A percentile compares a stretch with the other conserved stretches of the same genome.
Conservation (phyloP, 2,329 filamentous ascomycete genomes). For the Aspergillus phoenicis region DNA sequence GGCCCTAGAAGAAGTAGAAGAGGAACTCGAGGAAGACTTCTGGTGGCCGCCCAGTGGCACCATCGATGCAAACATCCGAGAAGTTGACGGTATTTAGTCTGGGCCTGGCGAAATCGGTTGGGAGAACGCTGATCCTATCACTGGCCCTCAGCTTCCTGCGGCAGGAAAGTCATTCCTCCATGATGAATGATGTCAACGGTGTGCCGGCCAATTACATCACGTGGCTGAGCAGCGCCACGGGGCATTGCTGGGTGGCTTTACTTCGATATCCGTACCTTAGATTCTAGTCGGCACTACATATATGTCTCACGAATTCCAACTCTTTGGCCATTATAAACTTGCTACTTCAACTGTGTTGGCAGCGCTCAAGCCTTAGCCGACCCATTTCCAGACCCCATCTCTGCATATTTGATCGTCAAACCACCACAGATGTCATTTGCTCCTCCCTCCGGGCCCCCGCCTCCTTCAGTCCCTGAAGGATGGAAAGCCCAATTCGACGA, state of each 20-base stretch:
- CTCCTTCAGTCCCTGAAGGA: conserved; percentile 69
- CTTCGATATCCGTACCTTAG: not conserved
- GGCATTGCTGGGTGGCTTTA: conserved; percentile 2
- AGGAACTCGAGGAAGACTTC: conserved; percentile 37
- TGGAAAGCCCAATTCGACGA: conserved; percentile 87
- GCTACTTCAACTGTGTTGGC: not conserved
- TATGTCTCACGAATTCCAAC: not conserved
- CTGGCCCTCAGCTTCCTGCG: too few relatives aligned
- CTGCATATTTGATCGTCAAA: not conserved
- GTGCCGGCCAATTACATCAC: conserved; percentile 4
- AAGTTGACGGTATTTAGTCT: conserved; percentile 12
- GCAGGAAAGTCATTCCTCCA: too few relatives aligned
- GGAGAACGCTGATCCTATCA: too few relatives aligned
- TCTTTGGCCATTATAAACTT: not conserved
- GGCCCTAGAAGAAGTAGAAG: conserved; percentile 15
- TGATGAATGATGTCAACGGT: not conserved
- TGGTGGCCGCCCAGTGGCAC: conserved; percentile 42
- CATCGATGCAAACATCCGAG: conserved; percentile 35
- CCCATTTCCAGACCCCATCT: not conserved
- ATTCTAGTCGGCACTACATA: not conserved
- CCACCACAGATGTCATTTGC: conserved; percentile 39
- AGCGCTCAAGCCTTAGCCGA: not conserved
- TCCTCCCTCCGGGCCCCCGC: conserved; percentile 55
- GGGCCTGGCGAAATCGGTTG: not conserved
- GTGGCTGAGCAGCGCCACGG: conserved; percentile 23